Percentiles rank a stretch among this genome's conserved stretches.
phyloP scores from a whole-genome alignment of 192 early-diverging fungal species.

The Neocallimastix lanati region DNA sequence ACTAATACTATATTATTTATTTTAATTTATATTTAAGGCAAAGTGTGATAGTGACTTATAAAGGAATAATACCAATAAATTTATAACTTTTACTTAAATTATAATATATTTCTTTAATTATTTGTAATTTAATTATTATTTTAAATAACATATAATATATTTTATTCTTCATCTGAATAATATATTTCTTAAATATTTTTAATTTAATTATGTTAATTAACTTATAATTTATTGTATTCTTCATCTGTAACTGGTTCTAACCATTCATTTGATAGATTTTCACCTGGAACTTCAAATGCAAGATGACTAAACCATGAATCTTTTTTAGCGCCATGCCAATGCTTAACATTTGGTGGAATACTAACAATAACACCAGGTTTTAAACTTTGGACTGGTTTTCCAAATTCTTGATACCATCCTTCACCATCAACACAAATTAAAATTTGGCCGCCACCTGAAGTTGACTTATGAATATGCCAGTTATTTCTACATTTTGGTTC shows the following conservation, averaged over 20 bases:
- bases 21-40: no score
- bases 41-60: no score
- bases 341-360: neutral
- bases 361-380: neutral
- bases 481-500: neutral
- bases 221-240: neutral
- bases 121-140: no score
- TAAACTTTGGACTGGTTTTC: neutral
- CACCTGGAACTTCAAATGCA: neutral
- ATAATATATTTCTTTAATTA: no score
- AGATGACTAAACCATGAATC: neutral
- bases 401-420: neutral
- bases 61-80: no score
- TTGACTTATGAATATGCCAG: neutral
- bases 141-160: no score
- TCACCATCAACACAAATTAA: neutral
- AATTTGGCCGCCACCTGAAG: neutral
- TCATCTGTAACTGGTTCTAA: neutral
- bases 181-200: no score
- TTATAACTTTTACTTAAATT: no score
- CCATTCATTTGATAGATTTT: neutral
- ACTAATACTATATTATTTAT: no score
- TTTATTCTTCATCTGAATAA: no score
- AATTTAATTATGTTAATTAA: no score
- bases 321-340: neutral